Evolutionary conservation across 345 rosid species (phyloP).

Genomic region (Euphorbia lathyris): DNA sequence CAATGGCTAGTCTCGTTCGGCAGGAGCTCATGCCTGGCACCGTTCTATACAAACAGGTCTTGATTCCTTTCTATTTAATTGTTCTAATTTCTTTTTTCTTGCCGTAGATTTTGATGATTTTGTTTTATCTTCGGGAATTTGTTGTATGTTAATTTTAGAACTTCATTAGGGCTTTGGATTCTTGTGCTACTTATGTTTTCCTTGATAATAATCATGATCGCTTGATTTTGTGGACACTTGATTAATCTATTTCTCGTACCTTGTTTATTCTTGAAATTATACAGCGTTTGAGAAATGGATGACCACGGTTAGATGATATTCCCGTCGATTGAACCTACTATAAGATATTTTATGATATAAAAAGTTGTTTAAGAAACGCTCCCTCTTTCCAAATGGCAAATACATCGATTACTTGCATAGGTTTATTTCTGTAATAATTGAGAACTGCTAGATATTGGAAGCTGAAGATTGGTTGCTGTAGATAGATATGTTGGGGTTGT

Average conservation of each 20-base stretch:
- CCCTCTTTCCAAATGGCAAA: no score
- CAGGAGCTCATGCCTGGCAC: conserved; percentile 39
- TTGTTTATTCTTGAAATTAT: neutral
- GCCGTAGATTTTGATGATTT: neutral
- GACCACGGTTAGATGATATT: neutral
- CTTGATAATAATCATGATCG: no score
- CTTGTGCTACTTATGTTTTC: no score
- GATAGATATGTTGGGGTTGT: neutral
- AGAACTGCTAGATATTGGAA: neutral
- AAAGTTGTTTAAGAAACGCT: neutral
- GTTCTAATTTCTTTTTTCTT: neutral
- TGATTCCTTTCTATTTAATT: neutral
- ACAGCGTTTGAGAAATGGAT: neutral
- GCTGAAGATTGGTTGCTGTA: neutral
- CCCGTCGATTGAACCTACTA: neutral
- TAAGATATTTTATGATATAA: neutral
- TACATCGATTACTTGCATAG: no score
- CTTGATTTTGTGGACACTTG: neutral
- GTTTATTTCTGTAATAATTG: neutral
- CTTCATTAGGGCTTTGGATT: neutral
- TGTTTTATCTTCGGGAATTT: neutral
- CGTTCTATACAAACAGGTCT: conserved; percentile 30
- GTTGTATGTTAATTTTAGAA: neutral
- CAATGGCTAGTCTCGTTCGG: conserved; percentile 39
- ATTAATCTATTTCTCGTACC: neutral